A percentile compares a stretch with the other conserved stretches of the same genome.
phyloP scores from a whole-genome alignment of 129 eudicot genomes.

The Logfia minima region DNA sequence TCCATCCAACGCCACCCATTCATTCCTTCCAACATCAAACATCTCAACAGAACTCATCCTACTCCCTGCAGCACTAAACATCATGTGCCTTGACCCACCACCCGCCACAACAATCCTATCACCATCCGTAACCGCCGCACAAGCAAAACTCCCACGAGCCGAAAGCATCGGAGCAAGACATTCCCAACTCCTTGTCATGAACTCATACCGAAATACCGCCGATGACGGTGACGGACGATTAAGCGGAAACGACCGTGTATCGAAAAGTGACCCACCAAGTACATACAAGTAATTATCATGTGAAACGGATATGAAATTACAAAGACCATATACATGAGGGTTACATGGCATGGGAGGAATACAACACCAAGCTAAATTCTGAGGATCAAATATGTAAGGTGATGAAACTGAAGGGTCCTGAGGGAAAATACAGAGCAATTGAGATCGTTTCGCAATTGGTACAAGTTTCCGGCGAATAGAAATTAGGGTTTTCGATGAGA shows the following conservation, averaged over 20 bases:
- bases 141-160: slow-evolving; percentile 89
- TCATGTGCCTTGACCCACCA: slow-evolving; percentile 81
- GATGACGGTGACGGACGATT: slow-evolving; percentile 67
- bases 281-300: slow-evolving; percentile 53
- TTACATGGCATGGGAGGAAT: slow-evolving; percentile 87
- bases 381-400: slow-evolving; percentile 73
- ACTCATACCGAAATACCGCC: slow-evolving; percentile 54
- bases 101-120: slow-evolving; percentile 79
- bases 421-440: slow-evolving; percentile 73
- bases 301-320: slow-evolving; percentile 59
- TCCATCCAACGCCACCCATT: slow-evolving; percentile 76
- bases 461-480: slow-evolving; percentile 46
- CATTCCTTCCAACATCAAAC: slow-evolving; percentile 73
- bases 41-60: slow-evolving; percentile 84
- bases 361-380: slow-evolving; percentile 61
- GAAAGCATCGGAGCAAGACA: slow-evolving; percentile 60
- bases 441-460: slow-evolving; percentile 29
- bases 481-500: slow-evolving; percentile 52
- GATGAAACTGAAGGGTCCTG: slow-evolving; percentile 73
- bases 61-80: slow-evolving; percentile 93
- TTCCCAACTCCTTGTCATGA: slow-evolving; percentile 47
- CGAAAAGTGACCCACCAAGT: slow-evolving; percentile 90
- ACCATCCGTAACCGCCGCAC: slow-evolving; percentile 44
- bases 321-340: slow-evolving; percentile 75
- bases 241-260: slow-evolving; percentile 73